Conservation (phyloP, 2,329 filamentous ascomycete species). For the Pseudogymnoascus sp. region DNA sequence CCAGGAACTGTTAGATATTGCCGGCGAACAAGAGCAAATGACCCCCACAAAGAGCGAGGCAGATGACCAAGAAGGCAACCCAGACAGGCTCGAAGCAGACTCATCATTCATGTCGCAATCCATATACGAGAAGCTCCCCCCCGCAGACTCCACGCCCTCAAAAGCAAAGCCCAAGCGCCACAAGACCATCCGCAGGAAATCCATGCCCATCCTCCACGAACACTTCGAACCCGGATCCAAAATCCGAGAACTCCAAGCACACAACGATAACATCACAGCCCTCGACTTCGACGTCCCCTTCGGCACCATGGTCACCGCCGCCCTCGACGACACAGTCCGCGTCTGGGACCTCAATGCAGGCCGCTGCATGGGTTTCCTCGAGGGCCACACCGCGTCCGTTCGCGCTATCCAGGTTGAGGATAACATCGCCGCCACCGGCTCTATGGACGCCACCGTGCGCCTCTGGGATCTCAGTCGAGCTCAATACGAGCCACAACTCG, state of each 20-base stretch:
- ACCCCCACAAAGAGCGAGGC: conserved; percentile 44
- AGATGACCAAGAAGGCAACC: conserved; percentile 42
- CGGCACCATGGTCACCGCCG: conserved; percentile 85
- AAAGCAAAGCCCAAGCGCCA: conserved; percentile 42
- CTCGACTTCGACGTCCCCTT: conserved; percentile 97
- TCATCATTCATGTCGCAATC: conserved; percentile 92
- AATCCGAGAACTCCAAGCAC: conserved; percentile 82
- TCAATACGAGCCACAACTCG: conserved; percentile 64
- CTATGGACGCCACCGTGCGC: conserved; percentile 86
- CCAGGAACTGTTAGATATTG: conserved; percentile 50
- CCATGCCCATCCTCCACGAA: conserved; percentile 92
- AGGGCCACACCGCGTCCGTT: conserved; percentile 92
- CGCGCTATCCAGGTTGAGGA: conserved; percentile 89
- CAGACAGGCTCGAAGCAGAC: conserved; percentile 31
- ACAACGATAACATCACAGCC: conserved; percentile 79
- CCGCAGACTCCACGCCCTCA: conserved; percentile 39
- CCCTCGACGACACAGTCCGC: conserved; percentile 84
- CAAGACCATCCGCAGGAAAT: conserved; percentile 60
- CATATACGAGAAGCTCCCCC: conserved; percentile 85
- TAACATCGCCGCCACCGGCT: conserved; percentile 89
- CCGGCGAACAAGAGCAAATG: conserved; percentile 44
- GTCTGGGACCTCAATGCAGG: conserved; percentile 97
- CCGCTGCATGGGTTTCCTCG: conserved; percentile 80
- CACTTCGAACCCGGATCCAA: conserved; percentile 83
- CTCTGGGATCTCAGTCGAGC: conserved; percentile 91